Evolutionary conservation across 768 basidiomycete species (phyloP), one percentile per base, ranked within the genome.

Genomic region (Termitomyces sp.): DNA sequence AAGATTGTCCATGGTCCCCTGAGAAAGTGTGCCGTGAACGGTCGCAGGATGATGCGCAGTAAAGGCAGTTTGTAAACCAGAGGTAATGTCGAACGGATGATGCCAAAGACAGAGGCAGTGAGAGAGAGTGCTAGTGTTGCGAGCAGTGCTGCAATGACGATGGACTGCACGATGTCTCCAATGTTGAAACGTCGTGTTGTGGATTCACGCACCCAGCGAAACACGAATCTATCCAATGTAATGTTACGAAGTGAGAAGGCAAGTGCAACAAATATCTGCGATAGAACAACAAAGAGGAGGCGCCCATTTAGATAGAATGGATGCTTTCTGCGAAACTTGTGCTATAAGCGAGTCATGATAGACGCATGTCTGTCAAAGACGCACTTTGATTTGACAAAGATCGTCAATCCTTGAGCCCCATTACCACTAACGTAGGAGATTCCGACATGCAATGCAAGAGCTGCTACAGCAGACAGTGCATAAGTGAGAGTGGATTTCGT

Each of bases 241-340:
- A 86, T 71, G 38, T 82, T 84, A 7, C 89, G 80, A 25, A 88
- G 69, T 1, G 79, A 72, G 63, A 81, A 90, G 2, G 76, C 74
- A 7, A 73, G 47, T 0, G 84, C 83, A 9, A 81, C 67, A 46
- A 74, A 73, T 2, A 78, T 10, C 68, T 91, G 89, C 0, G 84
- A 79, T 51, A 83, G 64, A 31, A 84, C 56, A 17, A 90, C 69
- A 68, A 88, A 89, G 8, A 91, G 63, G 5, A 89, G 73, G 17
- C 83, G 83, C 1, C 88, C 88, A 57, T 91, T 91, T 25, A 91
- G 76, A 67, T 90, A 86, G 64, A 84, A 83, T 0, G 88, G 89
- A 62, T 92, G 88, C 72, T 88, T 91, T 67, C 89, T 91, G 52
- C 29, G 42, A 3, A 43, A 48, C 38, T 51, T 32, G 42, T 42